These are phyloP conservation scores for Cladosporium velox DNA, from an alignment of 2,329 filamentous ascomycete species.

Conservation along the genomic window DNA sequence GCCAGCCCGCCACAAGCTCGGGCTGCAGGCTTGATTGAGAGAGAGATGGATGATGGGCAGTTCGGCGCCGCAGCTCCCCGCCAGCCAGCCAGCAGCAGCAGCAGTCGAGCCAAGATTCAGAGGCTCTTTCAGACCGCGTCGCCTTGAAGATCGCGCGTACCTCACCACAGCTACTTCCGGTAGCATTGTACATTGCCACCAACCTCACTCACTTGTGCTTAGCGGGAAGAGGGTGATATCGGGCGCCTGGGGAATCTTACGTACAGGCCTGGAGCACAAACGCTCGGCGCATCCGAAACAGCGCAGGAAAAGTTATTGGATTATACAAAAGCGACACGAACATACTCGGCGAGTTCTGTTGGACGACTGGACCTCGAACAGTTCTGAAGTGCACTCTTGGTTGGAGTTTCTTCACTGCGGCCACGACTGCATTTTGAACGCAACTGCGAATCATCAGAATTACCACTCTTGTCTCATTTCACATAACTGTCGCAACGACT, in stretches of 20 bases:
- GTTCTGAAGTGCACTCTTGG: background rate
- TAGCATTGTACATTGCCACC: conserved; percentile 10
- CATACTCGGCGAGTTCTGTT: background rate
- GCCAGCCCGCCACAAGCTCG: conserved; percentile 1
- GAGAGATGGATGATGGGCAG: conserved; percentile 3
- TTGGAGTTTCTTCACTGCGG: background rate
- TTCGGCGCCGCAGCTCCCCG: conserved; percentile 9
- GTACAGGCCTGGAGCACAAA: background rate
- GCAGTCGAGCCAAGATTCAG: conserved; percentile 10
- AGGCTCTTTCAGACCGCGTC: conserved; percentile 5
- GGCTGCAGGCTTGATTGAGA: background rate
- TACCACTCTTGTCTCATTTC: background rate
- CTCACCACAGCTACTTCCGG: background rate
- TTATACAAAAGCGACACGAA: background rate
- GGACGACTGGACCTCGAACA: background rate
- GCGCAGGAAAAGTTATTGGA: conserved; percentile 2
- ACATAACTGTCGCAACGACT: conserved; percentile 6
- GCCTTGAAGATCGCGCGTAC: conserved; percentile 13
- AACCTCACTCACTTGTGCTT: background rate
- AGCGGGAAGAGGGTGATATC: background rate
- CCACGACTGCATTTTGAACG: background rate
- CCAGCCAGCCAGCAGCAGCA: conserved; percentile 4
- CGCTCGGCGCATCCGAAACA: conserved; percentile 10
- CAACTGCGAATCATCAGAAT: background rate
- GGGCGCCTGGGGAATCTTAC: background rate